Percentiles rank a stretch among this genome's conserved stretches.
Conservation (phyloP, 768 basidiomycete genomes). For the Suillus variegatus region DNA sequence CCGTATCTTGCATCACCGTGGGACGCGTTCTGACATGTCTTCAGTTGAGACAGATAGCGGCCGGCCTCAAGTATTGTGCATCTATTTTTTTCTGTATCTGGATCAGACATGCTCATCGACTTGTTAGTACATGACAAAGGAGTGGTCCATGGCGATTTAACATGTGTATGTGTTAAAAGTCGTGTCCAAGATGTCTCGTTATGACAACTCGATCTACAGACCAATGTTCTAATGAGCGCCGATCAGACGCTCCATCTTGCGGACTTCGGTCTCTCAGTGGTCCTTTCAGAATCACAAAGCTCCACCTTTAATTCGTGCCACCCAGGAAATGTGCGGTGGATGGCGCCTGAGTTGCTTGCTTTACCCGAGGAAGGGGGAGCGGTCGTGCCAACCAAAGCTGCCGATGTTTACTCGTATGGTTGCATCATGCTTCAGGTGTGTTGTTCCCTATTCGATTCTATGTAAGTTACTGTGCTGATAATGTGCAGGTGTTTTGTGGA, state of each 20-base stretch:
- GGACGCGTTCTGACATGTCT: background rate
- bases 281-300: slow-evolving; percentile 35
- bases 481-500: no score
- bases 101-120: background rate
- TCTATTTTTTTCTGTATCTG: background rate
- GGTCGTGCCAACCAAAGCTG: slow-evolving; percentile 21
- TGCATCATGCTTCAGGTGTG: slow-evolving; percentile 32
- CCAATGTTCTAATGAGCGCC: slow-evolving; percentile 39
- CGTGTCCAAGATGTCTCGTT: background rate
- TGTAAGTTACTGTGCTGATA: no score
- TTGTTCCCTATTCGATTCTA: slow-evolving; percentile 6
- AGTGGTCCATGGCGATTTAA: slow-evolving; percentile 11
- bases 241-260: slow-evolving; percentile 31
- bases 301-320: slow-evolving; percentile 30
- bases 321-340: slow-evolving; percentile 39
- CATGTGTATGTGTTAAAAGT: slow-evolving; percentile 11
- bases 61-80: slow-evolving; percentile 9
- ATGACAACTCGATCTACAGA: slow-evolving; percentile 20
- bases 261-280: slow-evolving; percentile 42
- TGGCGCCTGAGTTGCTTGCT: slow-evolving; percentile 37
- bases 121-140: slow-evolving; percentile 10
- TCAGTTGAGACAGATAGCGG: slow-evolving; percentile 7
- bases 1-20: background rate
- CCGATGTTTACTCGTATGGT: slow-evolving; percentile 43
- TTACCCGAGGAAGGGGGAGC: slow-evolving; percentile 14